These are phyloP conservation scores for Prunus mongolica DNA, from an alignment of 306 rosid species.

Conservation along the genomic window DNA sequence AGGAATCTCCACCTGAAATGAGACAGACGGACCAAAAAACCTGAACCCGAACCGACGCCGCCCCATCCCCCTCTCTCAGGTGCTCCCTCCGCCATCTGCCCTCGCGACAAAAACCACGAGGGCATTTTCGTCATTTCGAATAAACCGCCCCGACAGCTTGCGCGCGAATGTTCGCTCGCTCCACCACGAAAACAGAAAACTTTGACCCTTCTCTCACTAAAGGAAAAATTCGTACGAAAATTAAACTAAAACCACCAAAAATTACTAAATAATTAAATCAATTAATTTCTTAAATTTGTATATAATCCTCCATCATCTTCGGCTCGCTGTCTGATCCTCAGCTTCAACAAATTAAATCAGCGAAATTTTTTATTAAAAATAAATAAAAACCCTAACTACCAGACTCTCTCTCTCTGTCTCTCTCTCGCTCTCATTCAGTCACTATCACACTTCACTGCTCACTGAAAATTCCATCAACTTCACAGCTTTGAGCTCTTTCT, in stretches of 20 bases:
- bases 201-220: not conserved
- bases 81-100: not conserved
- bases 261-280: not conserved
- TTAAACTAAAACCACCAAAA: not conserved
- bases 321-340: slow-evolving; percentile 32
- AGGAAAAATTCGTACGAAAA: not conserved
- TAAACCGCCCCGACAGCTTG: slow-evolving; percentile 50
- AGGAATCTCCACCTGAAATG: not conserved
- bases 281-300: not conserved
- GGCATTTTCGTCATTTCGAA: slow-evolving; percentile 25
- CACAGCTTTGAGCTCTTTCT: slow-evolving; percentile 9
- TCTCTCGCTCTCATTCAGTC: not conserved
- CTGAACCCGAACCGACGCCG: not conserved
- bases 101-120: slow-evolving; percentile 10
- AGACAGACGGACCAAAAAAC: not conserved
- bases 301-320: slow-evolving; percentile 45
- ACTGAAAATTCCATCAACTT: slow-evolving; percentile 6
- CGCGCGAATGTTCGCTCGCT: slow-evolving; percentile 68
- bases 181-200: slow-evolving; percentile 11
- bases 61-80: not conserved
- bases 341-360: not conserved
- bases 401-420: not conserved
- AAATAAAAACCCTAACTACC: slow-evolving; percentile 44
- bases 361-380: not conserved
- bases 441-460: slow-evolving; percentile 6